Percentiles rank a stretch among this genome's conserved stretches.
These are phyloP conservation scores for Aspergillus spinulosporus DNA, from an alignment of 2,329 filamentous ascomycete species.

Conservation along the genomic window DNA sequence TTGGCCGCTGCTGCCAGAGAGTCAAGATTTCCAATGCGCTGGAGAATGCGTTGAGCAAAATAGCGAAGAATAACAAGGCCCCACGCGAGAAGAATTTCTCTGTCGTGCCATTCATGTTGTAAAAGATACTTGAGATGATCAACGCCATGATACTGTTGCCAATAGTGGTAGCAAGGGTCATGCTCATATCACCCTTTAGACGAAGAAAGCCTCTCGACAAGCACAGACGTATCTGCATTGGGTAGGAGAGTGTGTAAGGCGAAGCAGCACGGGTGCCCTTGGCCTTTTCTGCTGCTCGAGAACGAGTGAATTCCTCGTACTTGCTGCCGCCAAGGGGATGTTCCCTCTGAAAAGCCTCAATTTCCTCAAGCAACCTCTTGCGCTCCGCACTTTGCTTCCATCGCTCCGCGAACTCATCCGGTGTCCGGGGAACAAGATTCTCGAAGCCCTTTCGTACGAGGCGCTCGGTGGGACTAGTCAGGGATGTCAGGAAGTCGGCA, in stretches of 20 bases:
- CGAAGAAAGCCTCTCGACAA: conserved; percentile 76
- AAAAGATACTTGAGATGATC: conserved; percentile 77
- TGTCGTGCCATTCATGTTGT: conserved; percentile 65
- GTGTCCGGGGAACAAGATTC: conserved; percentile 61
- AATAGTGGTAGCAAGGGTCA: conserved; percentile 64
- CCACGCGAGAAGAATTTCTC: conserved; percentile 74
- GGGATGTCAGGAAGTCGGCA: conserved; percentile 67
- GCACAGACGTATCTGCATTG: conserved; percentile 74
- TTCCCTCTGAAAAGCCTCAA: conserved; percentile 40
- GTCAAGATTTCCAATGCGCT: conserved; percentile 78
- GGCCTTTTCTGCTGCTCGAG: conserved; percentile 43
- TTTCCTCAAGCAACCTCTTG: conserved; percentile 39
- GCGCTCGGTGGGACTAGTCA: conserved; percentile 65
- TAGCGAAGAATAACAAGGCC: conserved; percentile 78
- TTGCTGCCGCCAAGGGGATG: conserved; percentile 38
- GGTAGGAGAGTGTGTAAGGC: conserved; percentile 77
- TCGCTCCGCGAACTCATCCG: conserved; percentile 64
- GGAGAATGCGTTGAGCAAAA: conserved; percentile 79
- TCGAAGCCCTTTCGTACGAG: conserved; percentile 59
- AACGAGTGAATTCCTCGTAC: conserved; percentile 38
- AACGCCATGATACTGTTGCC: conserved; percentile 73
- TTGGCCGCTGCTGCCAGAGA: conserved; percentile 82
- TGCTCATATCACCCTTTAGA: conserved; percentile 69
- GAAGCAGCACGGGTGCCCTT: conserved; percentile 60
- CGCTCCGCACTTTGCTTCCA: conserved; percentile 57